Percentiles rank a stretch among this genome's conserved stretches.
These are phyloP conservation scores for Syncephalastrum sp. DNA, from an alignment of 371 early-diverging fungal genomes.

Conservation along the genomic window DNA sequence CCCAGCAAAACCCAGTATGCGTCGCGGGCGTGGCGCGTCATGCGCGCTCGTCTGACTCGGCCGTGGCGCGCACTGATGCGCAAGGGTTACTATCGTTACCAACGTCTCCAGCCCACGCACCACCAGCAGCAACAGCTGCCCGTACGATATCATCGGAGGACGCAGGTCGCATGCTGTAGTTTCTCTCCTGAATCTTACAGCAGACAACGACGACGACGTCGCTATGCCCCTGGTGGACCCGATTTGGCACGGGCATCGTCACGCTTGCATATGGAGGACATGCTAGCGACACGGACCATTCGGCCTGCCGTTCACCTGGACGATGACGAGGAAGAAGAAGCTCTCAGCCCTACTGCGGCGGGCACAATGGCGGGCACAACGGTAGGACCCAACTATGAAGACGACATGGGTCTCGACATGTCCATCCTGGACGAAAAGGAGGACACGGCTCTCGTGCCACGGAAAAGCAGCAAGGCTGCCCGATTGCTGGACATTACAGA, in stretches of 20 bases:
- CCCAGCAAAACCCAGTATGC: too few relatives aligned
- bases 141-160: too few relatives aligned
- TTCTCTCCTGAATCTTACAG: too few relatives aligned
- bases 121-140: too few relatives aligned
- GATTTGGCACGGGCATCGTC: conserved; percentile 4
- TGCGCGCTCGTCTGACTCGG: too few relatives aligned
- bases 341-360: not conserved
- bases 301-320: conserved; percentile 23
- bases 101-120: too few relatives aligned
- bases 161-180: too few relatives aligned
- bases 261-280: conserved; percentile 29
- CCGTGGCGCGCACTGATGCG: too few relatives aligned
- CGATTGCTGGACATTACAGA: conserved; percentile 37
- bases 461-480: conserved; percentile 27
- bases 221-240: too few relatives aligned
- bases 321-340: not conserved
- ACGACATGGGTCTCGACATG: conserved; percentile 40
- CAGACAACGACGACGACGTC: too few relatives aligned
- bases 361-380: conserved; percentile 2
- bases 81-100: too few relatives aligned
- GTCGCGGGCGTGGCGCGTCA: too few relatives aligned
- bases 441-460: not conserved
- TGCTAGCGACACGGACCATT: conserved; percentile 42
- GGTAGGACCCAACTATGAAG: conserved; percentile 25
- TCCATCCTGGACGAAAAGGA: conserved; percentile 26